phyloP scores from a whole-genome alignment of 2,329 filamentous ascomycete species.

The Neocatenulostroma microsporum region DNA sequence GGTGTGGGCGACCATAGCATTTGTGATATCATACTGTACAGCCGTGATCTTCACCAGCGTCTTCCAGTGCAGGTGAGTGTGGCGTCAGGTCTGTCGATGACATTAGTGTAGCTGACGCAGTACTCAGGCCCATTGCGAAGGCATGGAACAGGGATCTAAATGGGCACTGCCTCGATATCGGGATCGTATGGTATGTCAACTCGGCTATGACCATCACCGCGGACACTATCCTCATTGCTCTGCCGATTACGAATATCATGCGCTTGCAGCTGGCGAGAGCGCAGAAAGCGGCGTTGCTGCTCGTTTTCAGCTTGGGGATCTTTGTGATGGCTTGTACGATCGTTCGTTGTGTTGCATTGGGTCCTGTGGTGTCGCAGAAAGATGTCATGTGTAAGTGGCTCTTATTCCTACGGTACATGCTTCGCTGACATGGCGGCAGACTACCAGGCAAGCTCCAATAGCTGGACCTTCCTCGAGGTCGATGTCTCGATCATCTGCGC shows the following conservation, averaged over 20 bases:
- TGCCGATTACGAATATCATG: not conserved
- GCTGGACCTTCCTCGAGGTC: too few relatives aligned
- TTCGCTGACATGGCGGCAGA: too few relatives aligned
- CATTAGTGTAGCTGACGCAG: not conserved
- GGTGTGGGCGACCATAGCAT: too few relatives aligned
- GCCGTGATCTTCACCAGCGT: not conserved
- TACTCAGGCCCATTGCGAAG: not conserved
- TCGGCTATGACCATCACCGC: not conserved
- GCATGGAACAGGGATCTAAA: not conserved
- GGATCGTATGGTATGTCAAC: not conserved
- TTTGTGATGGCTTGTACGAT: too few relatives aligned
- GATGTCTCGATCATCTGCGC: too few relatives aligned
- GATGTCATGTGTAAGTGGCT: too few relatives aligned
- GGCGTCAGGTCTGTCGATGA: not conserved
- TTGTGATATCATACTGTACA: too few relatives aligned
- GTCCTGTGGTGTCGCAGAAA: too few relatives aligned
- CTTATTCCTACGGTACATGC: too few relatives aligned
- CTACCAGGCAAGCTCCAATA: too few relatives aligned
- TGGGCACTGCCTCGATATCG: not conserved
- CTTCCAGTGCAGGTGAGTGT: not conserved
- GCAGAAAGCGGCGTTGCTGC: not conserved
- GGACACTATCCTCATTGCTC: not conserved
- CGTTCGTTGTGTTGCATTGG: too few relatives aligned
- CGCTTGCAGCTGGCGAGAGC: not conserved
- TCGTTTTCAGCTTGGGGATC: not conserved